Evolutionary conservation across 306 rosid species (phyloP).

Genomic region (Dalbergia cultrata): DNA sequence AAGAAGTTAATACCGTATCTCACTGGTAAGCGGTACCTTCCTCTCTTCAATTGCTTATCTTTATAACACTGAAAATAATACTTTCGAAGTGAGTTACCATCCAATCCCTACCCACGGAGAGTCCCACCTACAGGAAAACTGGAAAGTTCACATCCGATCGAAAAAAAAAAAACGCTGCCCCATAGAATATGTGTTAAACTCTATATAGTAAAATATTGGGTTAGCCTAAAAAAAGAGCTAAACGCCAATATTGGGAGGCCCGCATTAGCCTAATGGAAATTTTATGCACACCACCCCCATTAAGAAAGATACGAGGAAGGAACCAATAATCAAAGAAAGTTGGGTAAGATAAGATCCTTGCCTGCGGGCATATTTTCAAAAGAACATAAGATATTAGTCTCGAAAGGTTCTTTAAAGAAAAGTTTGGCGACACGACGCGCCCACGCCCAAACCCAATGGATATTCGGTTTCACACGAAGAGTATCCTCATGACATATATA

Average conservation of each 20-base stretch:
- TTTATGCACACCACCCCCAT: slow-evolving; percentile 54
- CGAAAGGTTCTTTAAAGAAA: slow-evolving; percentile 46
- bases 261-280: slow-evolving; percentile 15
- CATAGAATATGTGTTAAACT: neutral
- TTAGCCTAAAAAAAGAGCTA: neutral
- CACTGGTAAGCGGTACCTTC: neutral
- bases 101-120: too few relatives aligned
- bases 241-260: neutral
- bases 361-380: slow-evolving; percentile 50
- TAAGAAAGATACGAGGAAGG: slow-evolving; percentile 51
- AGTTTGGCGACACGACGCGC: slow-evolving; percentile 45
- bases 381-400: slow-evolving; percentile 42
- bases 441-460: slow-evolving; percentile 48
- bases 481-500: neutral
- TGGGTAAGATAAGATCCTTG: slow-evolving; percentile 49
- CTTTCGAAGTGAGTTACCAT: too few relatives aligned
- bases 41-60: neutral
- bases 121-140: too few relatives aligned
- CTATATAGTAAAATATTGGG: neutral
- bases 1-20: neutral
- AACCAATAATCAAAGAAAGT: slow-evolving; percentile 45
- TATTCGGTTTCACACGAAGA: slow-evolving; percentile 48
- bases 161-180: too few relatives aligned
- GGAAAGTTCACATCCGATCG: too few relatives aligned
- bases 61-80: neutral